Base-by-base conservation (phyloP, 169 alveolate species). In the Plasmodium malariae region DNA sequence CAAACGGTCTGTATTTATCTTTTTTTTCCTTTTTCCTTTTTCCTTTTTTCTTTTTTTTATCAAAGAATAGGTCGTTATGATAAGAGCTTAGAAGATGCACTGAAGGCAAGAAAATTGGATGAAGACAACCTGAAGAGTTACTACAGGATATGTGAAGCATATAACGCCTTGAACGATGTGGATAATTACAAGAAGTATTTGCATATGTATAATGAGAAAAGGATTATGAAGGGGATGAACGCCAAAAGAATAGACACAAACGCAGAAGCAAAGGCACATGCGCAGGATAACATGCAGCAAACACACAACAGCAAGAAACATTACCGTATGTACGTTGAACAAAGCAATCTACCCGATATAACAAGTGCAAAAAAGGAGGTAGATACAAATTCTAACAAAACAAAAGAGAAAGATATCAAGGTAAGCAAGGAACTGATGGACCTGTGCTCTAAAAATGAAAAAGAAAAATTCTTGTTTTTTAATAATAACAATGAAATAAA, bases 141-240 rank as follows among this genome's bases (percentile, higher is more conserved):
- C 26, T 76, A 76, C 12, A 45, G 89, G 30, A 76, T 76, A 45
- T 76, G 89, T 34, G 89, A 76, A 76, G 69, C 76, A 2, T 76
- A 76, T 55, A 54, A 48, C 12, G 74, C 89, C 1, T 32, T 76
- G 17, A 62, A 76, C n/a, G 89, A 76, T 37, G 37, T 26, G 4
- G 70, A 76, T 7, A 76, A 76, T 63, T 76, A 62, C 26, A 30
- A 63, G 12, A 76, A 76, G 14, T 76, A 62, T 76, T 34, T 45
- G 32, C 21, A 37, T 62, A 28, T 76, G 55, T 76, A 76, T 24
- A 62, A 67, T 37, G 55, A 45, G 5, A 76, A 76, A 36, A 45
- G 30, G 32, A 24, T 12, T 34, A 74, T 43, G 36, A 14, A 24
- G 24, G 4, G 65, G 62, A 55, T 17, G 37, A 21, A 57, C 1